A percentile compares a stretch with the other conserved stretches of the same genome.
phyloP scores from a whole-genome alignment of 441 rosid genomes.

The California macrophylla region DNA sequence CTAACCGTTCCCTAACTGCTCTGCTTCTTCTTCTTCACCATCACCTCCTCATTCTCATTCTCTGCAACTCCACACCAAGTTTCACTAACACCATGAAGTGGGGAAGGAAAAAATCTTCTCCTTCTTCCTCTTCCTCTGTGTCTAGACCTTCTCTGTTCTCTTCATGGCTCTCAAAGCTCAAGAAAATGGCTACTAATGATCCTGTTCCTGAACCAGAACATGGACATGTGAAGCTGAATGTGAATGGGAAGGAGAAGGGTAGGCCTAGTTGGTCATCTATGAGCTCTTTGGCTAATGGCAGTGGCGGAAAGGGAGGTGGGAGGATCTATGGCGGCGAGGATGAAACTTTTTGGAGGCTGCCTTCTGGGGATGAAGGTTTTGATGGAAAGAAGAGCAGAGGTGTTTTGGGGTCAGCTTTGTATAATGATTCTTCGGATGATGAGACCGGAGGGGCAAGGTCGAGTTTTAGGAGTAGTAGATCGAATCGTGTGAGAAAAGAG shows the following conservation, averaged over 20 bases:
- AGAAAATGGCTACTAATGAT: conserved; percentile 33
- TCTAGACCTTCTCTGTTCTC: conserved; percentile 38
- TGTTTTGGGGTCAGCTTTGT: conserved; percentile 22
- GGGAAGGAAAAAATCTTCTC: conserved; percentile 42
- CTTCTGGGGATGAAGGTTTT: conserved; percentile 23
- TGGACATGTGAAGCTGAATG: conserved; percentile 30
- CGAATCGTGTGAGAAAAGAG: conserved; percentile 25
- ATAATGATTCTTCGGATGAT: conserved; percentile 16
- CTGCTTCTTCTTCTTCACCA: conserved; percentile 15
- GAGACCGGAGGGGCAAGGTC: conserved; percentile 24
- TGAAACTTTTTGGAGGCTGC: conserved; percentile 47
- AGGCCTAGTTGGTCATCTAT: conserved; percentile 5
- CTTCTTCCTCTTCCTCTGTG: conserved; percentile 27
- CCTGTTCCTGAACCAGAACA: conserved; percentile 25
- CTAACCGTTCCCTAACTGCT: conserved; percentile 40
- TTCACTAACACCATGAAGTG: conserved; percentile 44
- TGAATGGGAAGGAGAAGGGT: conserved; percentile 19
- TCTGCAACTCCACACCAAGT: conserved; percentile 7
- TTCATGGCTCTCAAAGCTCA: conserved; percentile 56
- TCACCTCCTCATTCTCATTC: background rate
- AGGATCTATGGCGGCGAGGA: conserved; percentile 9
- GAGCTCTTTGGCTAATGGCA: background rate
- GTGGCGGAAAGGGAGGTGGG: background rate
- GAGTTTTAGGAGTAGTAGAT: conserved; percentile 24
- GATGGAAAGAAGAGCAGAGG: conserved; percentile 6